Base-by-base conservation (phyloP, 83 land plant species). In the Diphasiastrum complanatum region DNA sequence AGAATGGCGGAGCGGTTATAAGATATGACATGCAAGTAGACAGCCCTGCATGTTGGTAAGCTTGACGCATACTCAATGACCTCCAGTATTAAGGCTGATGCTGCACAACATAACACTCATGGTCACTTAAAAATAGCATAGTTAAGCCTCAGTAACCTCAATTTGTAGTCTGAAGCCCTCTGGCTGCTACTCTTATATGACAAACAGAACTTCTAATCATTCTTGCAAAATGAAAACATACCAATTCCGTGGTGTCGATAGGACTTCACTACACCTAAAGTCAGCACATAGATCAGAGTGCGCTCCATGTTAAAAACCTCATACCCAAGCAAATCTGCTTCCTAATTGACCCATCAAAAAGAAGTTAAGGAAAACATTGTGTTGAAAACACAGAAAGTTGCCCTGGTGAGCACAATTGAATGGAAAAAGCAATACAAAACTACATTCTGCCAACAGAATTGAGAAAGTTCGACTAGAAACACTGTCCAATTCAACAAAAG, bases 211-310 rank as follows among this genome's bases (percentile, higher is more conserved):
- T 14, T 50, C 10, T 16, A 1, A 50, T 24, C 12, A 23, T 50
- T 50, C 16, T 50, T n/a, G n/a, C n/a, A n/a, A n/a, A n/a, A n/a
- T n/a, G n/a, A n/a, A 11, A 18, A 50, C 54, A 16, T 59, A 86
- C 99, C 99, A 72, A 95, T 87, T 48, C 99, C 99, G 47, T 69
- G 74, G 40, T 87, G 86, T 37, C 97, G 79, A 45, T 95, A 90
- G 11, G 75, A 64, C 49, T 84, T 75, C 20, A 78, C 81, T 12
- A 95, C 99, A 57, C 99, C 99, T 70, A 95, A 77, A 22, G 99
- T 95, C 36, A 95, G 73, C 33, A 95, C 90, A 73, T 95, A 95
- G 19, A 95, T 79, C 35, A 95, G 70, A 22, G 78, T 65, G 41
- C 74, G 75, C 69, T 85, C 95, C 46, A 75, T 46, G 38, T 58